Base-by-base conservation (phyloP, 768 basidiomycete species). In the Leucogyrophana mollusca region DNA sequence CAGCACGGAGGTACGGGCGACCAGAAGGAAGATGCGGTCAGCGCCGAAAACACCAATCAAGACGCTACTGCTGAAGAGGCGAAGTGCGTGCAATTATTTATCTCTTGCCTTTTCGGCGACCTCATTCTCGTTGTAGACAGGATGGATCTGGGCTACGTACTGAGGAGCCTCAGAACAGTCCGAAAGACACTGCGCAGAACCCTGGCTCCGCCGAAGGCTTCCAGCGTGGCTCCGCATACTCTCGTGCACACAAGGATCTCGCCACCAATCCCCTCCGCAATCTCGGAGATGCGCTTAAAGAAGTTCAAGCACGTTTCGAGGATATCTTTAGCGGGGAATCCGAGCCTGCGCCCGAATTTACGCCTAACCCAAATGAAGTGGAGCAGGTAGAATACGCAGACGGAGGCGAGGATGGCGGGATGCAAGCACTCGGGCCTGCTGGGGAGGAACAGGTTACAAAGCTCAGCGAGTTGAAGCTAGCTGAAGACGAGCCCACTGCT, bases 341-440 rank as follows among this genome's bases (percentile, higher is more conserved):
- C 14, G 57, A 61, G 7, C 50, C 62, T 23, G 61, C 66, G 3
- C 66, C 62, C 41, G 67, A 74, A 33, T 58, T 63, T n/a, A 50
- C 59, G 16, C 69, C 72, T 34, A 70, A 77, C 30, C 61, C 68
- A 0, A 64, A 58, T 9, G 63, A 66, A 13, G 57, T 70, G 2
- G 68, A 77, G 7, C 79, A 83, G 53, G 64, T 96, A 11, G 90
- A 96, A 62, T 92, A 95, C 64, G 49, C 47, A 2, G 55, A 53
- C 67, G 89, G 33, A 75, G 75, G 46, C 79, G 54, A 87, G 2
- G 83, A 84, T 32, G 84, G 87, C 39, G 73, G 69, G 22, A 88
- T 88, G 81, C 92, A 95, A 65, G 92, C 94, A 1, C 77, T 98
- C 17, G 95, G 92, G 5, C 83, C 91, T 1, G 86, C 27, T 30